Evolutionary conservation across 1,284 basidiomycete species (phyloP).

Genomic region (Microbotryomycetes sp.): DNA sequence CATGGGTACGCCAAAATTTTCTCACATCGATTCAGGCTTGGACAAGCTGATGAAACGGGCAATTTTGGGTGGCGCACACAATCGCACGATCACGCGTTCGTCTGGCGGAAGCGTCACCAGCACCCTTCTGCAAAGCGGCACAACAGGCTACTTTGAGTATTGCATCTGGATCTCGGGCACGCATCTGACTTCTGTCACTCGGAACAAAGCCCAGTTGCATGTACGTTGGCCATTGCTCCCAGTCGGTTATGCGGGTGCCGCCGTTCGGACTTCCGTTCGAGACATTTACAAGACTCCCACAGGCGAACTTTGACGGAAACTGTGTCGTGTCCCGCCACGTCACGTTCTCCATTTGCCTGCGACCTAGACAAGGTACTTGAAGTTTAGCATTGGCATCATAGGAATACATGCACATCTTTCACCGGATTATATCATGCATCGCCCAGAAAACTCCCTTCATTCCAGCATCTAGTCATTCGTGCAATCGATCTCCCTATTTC

Average conservation of each 20-base stretch:
- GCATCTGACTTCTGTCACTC: constrained; percentile 20
- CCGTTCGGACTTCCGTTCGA: constrained; percentile 29
- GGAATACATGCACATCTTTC: too few relatives aligned
- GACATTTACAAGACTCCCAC: constrained; percentile 32
- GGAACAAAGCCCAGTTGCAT: constrained; percentile 35
- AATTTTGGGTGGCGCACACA: background rate
- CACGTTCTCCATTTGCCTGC: background rate
- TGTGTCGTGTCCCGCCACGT: background rate
- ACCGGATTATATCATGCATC: too few relatives aligned
- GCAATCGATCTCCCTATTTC: too few relatives aligned
- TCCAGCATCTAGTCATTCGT: background rate
- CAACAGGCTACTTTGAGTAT: constrained; percentile 36
- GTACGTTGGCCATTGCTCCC: constrained; percentile 22
- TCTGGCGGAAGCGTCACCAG: constrained; percentile 55
- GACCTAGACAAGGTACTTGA: too few relatives aligned
- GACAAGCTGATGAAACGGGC: constrained; percentile 27
- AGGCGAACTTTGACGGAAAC: constrained; percentile 11
- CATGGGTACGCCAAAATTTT: constrained; percentile 11
- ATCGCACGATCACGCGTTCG: background rate
- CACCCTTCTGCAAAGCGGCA: constrained; percentile 51
- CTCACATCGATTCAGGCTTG: constrained; percentile 13
- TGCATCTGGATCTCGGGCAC: constrained; percentile 33
- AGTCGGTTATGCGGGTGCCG: constrained; percentile 12
- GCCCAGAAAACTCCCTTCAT: background rate
- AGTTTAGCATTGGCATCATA: background rate